A percentile compares a stretch with the other conserved stretches of the same genome.
phyloP scores from a whole-genome alignment of 345 rosid species.

The Acer negundo region DNA sequence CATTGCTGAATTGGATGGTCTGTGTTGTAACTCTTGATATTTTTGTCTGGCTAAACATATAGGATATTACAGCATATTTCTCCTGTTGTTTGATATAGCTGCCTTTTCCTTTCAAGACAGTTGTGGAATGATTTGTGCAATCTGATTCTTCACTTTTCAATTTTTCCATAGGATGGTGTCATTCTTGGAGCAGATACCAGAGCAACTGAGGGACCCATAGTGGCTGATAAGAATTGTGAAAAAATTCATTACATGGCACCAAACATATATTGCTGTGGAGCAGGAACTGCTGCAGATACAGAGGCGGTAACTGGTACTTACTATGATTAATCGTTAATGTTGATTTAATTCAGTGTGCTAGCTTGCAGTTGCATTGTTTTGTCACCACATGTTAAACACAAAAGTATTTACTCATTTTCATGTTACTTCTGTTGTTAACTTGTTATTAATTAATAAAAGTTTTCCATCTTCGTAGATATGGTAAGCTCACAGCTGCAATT shows the following conservation, averaged over 20 bases:
- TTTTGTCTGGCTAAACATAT: slow-evolving; percentile 4
- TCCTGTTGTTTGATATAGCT: slow-evolving; percentile 1
- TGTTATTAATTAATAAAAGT: not conserved
- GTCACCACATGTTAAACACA: not conserved
- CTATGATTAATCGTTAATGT: slow-evolving; percentile 9
- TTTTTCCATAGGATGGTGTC: slow-evolving; percentile 68
- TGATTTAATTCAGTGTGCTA: slow-evolving; percentile 2
- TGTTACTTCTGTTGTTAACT: slow-evolving; percentile 8
- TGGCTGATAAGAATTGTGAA: slow-evolving; percentile 96
- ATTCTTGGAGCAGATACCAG: slow-evolving; percentile 94
- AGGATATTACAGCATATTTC: not conserved
- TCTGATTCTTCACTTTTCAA: slow-evolving; percentile 2
- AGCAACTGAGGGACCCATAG: slow-evolving; percentile 96
- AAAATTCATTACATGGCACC: slow-evolving; percentile 99
- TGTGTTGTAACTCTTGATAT: not conserved
- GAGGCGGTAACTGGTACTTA: slow-evolving; percentile 92
- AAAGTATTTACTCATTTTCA: not conserved
- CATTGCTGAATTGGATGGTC: not conserved
- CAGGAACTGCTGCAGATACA: slow-evolving; percentile 97
- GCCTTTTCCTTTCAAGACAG: not conserved
- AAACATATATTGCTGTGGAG: slow-evolving; percentile 95
- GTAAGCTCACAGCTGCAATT: slow-evolving; percentile 83
- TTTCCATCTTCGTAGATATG: slow-evolving; percentile 53
- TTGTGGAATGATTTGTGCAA: slow-evolving; percentile 9
- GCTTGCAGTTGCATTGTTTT: slow-evolving; percentile 6